These are phyloP conservation scores for Nemophila menziesii DNA, from an alignment of 257 asterid species.

Conservation along the genomic window DNA sequence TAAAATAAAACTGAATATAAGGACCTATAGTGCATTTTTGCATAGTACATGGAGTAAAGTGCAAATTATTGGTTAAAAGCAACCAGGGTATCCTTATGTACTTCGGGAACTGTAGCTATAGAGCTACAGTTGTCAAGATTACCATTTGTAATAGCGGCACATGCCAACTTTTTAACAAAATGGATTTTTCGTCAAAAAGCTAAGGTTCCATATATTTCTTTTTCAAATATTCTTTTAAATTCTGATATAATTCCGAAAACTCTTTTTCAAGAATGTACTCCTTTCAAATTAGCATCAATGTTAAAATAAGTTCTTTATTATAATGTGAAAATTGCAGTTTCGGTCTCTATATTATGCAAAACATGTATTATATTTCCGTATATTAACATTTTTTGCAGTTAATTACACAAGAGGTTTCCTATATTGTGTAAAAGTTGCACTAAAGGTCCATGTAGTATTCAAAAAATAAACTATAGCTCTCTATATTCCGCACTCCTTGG, in stretches of 20 bases:
- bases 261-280: constrained; percentile 68
- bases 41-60: no score
- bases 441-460: no score
- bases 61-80: constrained; percentile 52
- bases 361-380: no score
- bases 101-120: constrained; percentile 90
- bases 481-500: no score
- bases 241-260: constrained; percentile 78
- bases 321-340: no score
- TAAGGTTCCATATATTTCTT: constrained; percentile 68
- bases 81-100: constrained; percentile 68
- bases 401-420: no score
- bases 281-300: constrained; percentile 43
- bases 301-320: constrained; percentile 58
- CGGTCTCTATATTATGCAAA: no score
- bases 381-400: no score
- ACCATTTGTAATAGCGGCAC: constrained; percentile 82
- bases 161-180: constrained; percentile 83
- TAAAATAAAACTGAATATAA: no score
- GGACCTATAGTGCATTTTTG: no score
- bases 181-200: constrained; percentile 73
- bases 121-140: constrained; percentile 88
- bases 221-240: constrained; percentile 71
- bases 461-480: no score
- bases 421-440: no score